Evolutionary conservation across 768 basidiomycete species (phyloP).

Genomic region (Pilatotrama ljubarskyi): DNA sequence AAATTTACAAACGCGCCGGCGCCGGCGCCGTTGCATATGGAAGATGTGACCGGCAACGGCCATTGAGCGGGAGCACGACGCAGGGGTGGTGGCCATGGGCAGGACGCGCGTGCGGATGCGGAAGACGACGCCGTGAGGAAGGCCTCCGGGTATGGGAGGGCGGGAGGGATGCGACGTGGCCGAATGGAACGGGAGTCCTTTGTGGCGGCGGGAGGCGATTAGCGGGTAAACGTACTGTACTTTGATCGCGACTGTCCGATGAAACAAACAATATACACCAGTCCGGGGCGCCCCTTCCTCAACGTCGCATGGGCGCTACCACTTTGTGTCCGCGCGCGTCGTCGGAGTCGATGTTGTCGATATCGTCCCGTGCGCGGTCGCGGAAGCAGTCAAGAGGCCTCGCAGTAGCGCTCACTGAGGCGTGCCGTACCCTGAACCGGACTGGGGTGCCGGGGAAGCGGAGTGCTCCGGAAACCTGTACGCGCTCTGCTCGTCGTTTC

Average conservation of each 20-base stretch:
- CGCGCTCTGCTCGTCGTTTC: constrained; percentile 19
- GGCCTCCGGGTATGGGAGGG: background rate
- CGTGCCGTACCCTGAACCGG: constrained; percentile 36
- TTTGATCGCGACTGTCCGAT: constrained; percentile 18
- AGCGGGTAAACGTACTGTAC: constrained; percentile 16
- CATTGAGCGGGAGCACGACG: background rate
- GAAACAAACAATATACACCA: constrained; percentile 6
- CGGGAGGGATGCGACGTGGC: background rate
- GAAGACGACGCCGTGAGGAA: too few relatives aligned
- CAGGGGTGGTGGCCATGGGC: background rate
- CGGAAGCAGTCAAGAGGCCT: background rate
- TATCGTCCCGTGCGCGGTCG: background rate
- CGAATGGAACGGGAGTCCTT: background rate
- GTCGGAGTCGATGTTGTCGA: background rate
- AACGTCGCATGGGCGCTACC: background rate
- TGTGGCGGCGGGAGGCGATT: constrained; percentile 7
- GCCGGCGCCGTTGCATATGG: constrained; percentile 1
- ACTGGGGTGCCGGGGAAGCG: constrained; percentile 33
- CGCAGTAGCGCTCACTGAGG: constrained; percentile 28
- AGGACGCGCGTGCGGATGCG: too few relatives aligned
- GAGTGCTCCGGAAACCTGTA: constrained; percentile 31
- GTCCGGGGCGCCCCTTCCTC: background rate
- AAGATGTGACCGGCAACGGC: background rate
- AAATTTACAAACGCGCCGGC: constrained; percentile 10
- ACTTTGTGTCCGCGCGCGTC: background rate